These are phyloP conservation scores for Lactarius psammicola DNA, from an alignment of 768 basidiomycete species.

Conservation along the genomic window DNA sequence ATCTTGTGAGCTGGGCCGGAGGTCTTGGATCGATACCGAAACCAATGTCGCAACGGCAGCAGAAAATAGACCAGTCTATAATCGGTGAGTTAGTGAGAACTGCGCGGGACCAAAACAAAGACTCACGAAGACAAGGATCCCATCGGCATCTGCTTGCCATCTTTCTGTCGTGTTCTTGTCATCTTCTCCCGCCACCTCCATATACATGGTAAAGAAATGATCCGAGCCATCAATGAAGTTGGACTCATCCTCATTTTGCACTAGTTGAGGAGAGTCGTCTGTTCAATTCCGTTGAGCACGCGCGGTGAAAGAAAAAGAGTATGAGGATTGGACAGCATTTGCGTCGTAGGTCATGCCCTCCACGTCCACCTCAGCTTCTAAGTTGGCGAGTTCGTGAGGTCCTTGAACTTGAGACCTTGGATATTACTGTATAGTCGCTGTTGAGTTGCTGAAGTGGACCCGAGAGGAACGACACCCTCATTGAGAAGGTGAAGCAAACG, in stretches of 20 bases:
- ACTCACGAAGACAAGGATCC: slow-evolving; percentile 6
- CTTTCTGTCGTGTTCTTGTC: not conserved
- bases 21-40: too few species aligned
- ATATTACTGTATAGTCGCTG: too few species aligned
- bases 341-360: not conserved
- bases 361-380: not conserved
- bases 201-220: slow-evolving; percentile 1
- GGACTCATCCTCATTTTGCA: not conserved
- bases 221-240: not conserved
- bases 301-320: too few species aligned
- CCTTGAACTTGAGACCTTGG: not conserved
- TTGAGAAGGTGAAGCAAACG: too few species aligned
- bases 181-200: not conserved
- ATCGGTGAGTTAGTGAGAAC: not conserved
- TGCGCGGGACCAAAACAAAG: not conserved
- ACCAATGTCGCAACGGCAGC: not conserved
- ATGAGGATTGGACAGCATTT: too few species aligned
- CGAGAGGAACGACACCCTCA: too few species aligned
- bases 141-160: not conserved
- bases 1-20: not conserved
- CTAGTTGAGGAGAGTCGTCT: not conserved
- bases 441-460: too few species aligned
- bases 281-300: too few species aligned
- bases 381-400: not conserved
- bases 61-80: not conserved